Conservation (phyloP, 371 early-diverging fungal genomes). For the Actinomortierella ambigua region DNA sequence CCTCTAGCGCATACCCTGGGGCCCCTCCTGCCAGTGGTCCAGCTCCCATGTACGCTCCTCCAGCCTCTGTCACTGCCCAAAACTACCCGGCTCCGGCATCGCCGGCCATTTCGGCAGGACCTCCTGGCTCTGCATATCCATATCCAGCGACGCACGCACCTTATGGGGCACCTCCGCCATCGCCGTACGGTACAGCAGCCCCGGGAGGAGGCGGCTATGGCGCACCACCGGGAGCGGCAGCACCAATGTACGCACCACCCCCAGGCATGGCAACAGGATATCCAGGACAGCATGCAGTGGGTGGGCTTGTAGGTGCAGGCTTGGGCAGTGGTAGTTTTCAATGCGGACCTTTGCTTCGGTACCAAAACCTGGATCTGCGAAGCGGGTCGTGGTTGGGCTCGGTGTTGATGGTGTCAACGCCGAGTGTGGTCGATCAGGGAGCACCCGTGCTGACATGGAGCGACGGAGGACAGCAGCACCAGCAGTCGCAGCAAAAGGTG, state of each 20-base stretch:
- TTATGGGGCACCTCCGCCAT: constrained; percentile 22
- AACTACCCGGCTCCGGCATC: background rate
- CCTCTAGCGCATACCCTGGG: background rate
- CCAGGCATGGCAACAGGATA: background rate
- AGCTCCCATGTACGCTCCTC: constrained; percentile 15
- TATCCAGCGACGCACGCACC: background rate
- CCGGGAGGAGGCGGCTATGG: constrained; percentile 46
- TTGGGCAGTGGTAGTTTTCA: constrained; percentile 9
- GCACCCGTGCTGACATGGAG: constrained; percentile 51
- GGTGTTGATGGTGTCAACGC: constrained; percentile 48
- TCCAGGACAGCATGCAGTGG: background rate
- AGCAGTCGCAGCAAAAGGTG: constrained; percentile 31
- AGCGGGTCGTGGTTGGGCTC: constrained; percentile 54
- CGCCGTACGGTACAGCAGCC: constrained; percentile 36
- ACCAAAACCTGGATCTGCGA: constrained; percentile 50
- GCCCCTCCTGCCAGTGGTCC: constrained; percentile 6
- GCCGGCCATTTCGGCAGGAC: constrained; percentile 7
- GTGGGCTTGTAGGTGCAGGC: background rate
- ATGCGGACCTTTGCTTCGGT: constrained; percentile 40
- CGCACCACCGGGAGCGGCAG: constrained; percentile 8
- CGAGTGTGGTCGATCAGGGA: constrained; percentile 38
- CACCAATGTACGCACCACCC: constrained; percentile 16
- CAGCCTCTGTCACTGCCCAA: constrained; percentile 13
- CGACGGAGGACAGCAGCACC: too few species aligned
- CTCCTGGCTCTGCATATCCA: constrained; percentile 24